phyloP scores from a whole-genome alignment of 305 asterid genomes.

The Solanum aculeatissimum region DNA sequence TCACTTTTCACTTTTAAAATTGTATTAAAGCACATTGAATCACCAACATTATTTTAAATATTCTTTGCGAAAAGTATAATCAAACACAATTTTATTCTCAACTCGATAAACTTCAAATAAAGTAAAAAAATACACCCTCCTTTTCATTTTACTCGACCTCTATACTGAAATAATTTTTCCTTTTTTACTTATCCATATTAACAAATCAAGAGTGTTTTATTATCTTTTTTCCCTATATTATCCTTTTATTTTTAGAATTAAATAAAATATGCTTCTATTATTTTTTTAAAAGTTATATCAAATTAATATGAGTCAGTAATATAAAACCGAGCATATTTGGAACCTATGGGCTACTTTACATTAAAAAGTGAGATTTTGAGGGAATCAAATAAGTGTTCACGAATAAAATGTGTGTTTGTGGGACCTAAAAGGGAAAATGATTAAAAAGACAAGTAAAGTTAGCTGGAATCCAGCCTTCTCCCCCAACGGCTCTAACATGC shows the following conservation, averaged over 20 bases:
- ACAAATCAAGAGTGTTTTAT: neutral
- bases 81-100: neutral
- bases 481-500: constrained; percentile 57
- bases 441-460: constrained; percentile 22
- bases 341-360: too few relatives aligned
- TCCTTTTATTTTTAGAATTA: too few relatives aligned
- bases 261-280: too few relatives aligned
- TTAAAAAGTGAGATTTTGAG: neutral
- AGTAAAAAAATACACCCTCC: neutral
- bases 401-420: constrained; percentile 5
- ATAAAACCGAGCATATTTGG: too few relatives aligned
- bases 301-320: neutral
- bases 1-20: too few relatives aligned
- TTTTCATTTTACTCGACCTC: neutral
- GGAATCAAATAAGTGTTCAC: neutral
- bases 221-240: too few relatives aligned
- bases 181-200: neutral
- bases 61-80: neutral
- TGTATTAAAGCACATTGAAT: too few relatives aligned
- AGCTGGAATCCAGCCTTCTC: constrained; percentile 50
- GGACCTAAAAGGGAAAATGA: constrained; percentile 15
- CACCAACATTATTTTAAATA: neutral
- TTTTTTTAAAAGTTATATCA: too few relatives aligned
- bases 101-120: neutral
- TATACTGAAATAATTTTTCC: too few relatives aligned